Conservation (phyloP, 129 eudicot genomes). For the Dittrichia graveolens region DNA sequence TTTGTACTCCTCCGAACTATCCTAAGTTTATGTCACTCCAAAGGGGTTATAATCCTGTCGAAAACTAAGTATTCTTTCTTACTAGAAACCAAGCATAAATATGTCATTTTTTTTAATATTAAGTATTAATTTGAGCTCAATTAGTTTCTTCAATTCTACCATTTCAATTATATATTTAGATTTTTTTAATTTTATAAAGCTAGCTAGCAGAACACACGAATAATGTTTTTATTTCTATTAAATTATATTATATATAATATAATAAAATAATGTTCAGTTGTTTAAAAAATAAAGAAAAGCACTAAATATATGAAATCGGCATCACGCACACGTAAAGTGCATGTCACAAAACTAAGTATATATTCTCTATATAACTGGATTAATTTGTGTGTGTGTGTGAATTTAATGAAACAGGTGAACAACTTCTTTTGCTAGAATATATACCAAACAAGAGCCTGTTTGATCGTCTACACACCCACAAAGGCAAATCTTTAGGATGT, state of each 20-base stretch:
- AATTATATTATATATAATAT: too few relatives aligned
- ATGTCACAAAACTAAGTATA: too few relatives aligned
- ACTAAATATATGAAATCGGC: neutral
- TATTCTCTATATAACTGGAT: neutral
- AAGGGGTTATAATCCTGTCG: neutral
- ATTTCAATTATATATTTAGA: neutral
- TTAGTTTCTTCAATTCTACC: neutral
- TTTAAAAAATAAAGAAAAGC: too few relatives aligned
- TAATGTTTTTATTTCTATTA: too few relatives aligned
- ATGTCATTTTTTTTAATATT: slow-evolving; percentile 6
- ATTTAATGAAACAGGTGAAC: slow-evolving; percentile 68
- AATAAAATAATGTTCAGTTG: too few relatives aligned
- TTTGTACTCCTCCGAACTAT: slow-evolving; percentile 37
- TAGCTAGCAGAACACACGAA: too few relatives aligned
- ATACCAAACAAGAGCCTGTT: slow-evolving; percentile 74
- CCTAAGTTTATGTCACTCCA: slow-evolving; percentile 21
- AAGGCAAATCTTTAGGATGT: slow-evolving; percentile 50
- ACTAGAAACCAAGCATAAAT: slow-evolving; percentile 18
- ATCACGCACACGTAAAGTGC: too few relatives aligned
- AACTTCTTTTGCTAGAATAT: slow-evolving; percentile 67
- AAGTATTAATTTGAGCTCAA: neutral
- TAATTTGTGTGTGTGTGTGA: neutral
- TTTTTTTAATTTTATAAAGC: too few relatives aligned
- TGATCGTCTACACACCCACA: slow-evolving; percentile 61
- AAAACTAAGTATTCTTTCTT: slow-evolving; percentile 30